Evolutionary conservation across 495 filamentous ascomycete genomes (phyloP), one percentile per base, ranked within the genome.

Genomic region (Glonium stellatum): DNA sequence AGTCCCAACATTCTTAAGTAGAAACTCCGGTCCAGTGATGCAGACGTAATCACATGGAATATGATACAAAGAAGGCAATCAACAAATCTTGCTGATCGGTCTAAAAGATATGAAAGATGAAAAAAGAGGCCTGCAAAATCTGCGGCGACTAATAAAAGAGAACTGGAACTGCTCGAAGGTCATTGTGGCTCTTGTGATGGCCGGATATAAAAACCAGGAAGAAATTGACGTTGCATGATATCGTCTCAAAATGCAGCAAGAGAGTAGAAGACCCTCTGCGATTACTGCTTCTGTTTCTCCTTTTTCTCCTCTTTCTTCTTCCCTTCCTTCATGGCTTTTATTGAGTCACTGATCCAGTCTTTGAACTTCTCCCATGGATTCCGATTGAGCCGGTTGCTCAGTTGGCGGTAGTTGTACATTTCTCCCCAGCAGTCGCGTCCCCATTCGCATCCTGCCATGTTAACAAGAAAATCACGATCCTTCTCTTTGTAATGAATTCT

Each of bases 361-460:
- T 75, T 76, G 59, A 76, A 82, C 59, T 77, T 82, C 74, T 89
- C 84, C 90, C 89, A 96, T 57, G 73, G 76, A n/a, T 79, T 83
- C 36, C 88, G 81, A 74, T 96, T 96, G 19, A 95, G 79, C 70
- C 81, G 81, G 61, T 96, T 89, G 76, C 89, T 92, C 65, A 95
- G 75, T 65, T 92, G 86, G 13, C 92, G 86, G 75, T 88, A 99
- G 65, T 85, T 84, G 73, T 95, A 92, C 80, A 99, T 95, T 75
- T 99, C 93, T 31, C 87, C 84, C 93, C 95, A 97, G 70, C 93
- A 99, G 75, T 99, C 95, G 22, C 93, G 82, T 3, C 93, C 93
- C 83, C 87, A 97, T 68, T 92, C 87, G 70, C 93, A 99, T 2
- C 95, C 95, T 1, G 93, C 93, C 92, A 97, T 97, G 70, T 97